Evolutionary conservation across 2,329 filamentous ascomycete genomes (phyloP), one percentile per base, ranked within the genome.

Genomic region (Cercospora citrullina): DNA sequence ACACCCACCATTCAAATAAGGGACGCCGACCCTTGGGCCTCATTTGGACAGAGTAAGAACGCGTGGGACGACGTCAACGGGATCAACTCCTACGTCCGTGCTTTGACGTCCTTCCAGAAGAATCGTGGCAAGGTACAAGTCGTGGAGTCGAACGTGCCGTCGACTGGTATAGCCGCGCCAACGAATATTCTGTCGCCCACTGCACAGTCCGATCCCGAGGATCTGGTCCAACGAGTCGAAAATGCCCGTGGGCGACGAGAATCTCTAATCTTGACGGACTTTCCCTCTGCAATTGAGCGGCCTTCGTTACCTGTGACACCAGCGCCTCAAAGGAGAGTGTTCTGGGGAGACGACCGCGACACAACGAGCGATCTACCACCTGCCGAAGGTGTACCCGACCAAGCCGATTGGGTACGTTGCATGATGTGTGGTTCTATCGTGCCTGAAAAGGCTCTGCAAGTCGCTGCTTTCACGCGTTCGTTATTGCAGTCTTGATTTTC

Each of bases 31-130:
- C 86, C 89, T 21, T 96, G 92, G 91, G 86, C 88, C 70, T 85
- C 85, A 58, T 97, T 91, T 78, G 72, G 55, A n/a, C 86, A 89
- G 58, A 87, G 84, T 61, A 76, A 72, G 63, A 99, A 98, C 79
- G 94, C 93, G 16, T 99, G 95, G 95, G 95, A 99, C 75, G 91
- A 92, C 63, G 87, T 96, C 63, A 91, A 92, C 12, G 91, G 92
- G 72, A 99, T 99, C 74, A 89, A 92, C 75, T 87, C 87, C 71
- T 99, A 97, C 77, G 91, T 98, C 64, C 91, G 92, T 71, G 86
- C 87, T 63, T 83, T 96, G 65, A 81, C 81, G 63, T 77, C 80
- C 4, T 89, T 91, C 74, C 88, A 89, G 77, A 85, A 87, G 75
- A 85, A 84, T 66, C 84, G 83, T 68, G 84, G 79, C 63, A 83